Percentiles rank a stretch among this genome's conserved stretches.
Evolutionary conservation across 2,329 filamentous ascomycete genomes (phyloP).

Genomic region (Fusarium virguliforme): DNA sequence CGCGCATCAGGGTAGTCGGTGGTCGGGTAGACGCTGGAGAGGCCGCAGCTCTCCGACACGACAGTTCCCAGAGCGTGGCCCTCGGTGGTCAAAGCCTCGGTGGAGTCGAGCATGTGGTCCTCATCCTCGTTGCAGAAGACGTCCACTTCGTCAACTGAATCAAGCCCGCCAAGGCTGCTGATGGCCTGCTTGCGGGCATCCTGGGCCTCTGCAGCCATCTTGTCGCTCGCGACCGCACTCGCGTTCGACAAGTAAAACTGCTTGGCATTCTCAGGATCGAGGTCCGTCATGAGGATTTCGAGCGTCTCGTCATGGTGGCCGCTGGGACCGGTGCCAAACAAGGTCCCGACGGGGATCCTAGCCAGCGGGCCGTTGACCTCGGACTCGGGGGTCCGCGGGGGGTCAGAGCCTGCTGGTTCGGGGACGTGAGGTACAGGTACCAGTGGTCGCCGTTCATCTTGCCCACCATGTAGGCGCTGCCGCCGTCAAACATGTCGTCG

Average conservation of each 20-base stretch:
- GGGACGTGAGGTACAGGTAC: slow-evolving; percentile 97
- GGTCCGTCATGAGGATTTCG: slow-evolving; percentile 81
- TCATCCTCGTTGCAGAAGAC: slow-evolving; percentile 82
- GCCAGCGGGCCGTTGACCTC: slow-evolving; percentile 58
- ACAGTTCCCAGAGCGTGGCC: slow-evolving; percentile 94
- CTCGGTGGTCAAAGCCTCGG: slow-evolving; percentile 88
- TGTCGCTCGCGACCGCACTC: slow-evolving; percentile 90
- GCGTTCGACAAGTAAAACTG: slow-evolving; percentile 81
- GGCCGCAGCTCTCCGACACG: slow-evolving; percentile 90
- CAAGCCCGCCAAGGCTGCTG: slow-evolving; percentile 72
- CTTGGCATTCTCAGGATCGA: slow-evolving; percentile 78
- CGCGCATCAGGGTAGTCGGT: slow-evolving; percentile 92
- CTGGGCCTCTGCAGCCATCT: slow-evolving; percentile 78
- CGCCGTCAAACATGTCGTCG: slow-evolving; percentile 91
- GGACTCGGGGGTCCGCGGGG: slow-evolving; percentile 82
- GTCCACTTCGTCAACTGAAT: slow-evolving; percentile 75
- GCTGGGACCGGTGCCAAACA: slow-evolving; percentile 60
- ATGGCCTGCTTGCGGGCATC: slow-evolving; percentile 74
- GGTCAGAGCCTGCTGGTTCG: slow-evolving; percentile 82
- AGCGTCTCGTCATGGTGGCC: slow-evolving; percentile 81
- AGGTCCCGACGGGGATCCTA: slow-evolving; percentile 70
- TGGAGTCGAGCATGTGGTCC: slow-evolving; percentile 73
- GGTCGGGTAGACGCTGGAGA: slow-evolving; percentile 90
- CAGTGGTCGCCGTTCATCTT: slow-evolving; percentile 99
- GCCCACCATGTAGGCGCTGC: slow-evolving; percentile 99